Evolutionary conservation across 768 basidiomycete species (phyloP), one percentile per base, ranked within the genome.

Genomic region (Trametes cingulata): DNA sequence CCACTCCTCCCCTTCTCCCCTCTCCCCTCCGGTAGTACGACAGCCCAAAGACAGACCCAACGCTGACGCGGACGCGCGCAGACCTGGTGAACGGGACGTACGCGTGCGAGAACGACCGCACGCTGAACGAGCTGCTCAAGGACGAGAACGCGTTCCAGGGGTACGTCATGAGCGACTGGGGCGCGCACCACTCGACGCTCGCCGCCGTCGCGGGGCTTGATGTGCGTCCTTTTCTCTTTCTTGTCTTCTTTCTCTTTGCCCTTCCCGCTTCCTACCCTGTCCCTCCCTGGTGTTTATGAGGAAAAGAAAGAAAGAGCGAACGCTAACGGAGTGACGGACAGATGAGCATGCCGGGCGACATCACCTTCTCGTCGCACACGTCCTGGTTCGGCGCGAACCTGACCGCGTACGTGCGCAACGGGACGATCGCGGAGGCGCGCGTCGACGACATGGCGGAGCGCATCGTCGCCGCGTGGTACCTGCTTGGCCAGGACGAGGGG

Each of bases 371-470:
- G 64, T 81, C 80, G n/a, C 74, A 75, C 9, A 76, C 75, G 2
- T 79, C 83, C 3, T 91, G 82, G 68, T 91, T 85, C 61, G 87
- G 88, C n/a, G 74, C 68, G 0, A 90, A 87, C 69, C 78, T 93
- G 33, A 87, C 85, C 0, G 76, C 76, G 25, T 85, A 79, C 49
- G 90, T 95, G 17, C 73, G 80, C 47, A 90, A 93, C 69, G 86
- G 85, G 40, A 86, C 84, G 2, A 88, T 95, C 52, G 79, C 88
- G 0, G 76, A 80, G 62, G 69, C 78, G 3, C 83, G 90, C 6
- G 73, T 90, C 6, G 85, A 87, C 55, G 92, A 95, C 69, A 93
- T 93, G 90, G 91, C 88, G 4, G 85, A 82, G 9, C 86, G 92
- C 29, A 87, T 94, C 65, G 69, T 93, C 24, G 87, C 90, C 2